These are phyloP conservation scores for Didymella segeticola DNA, from an alignment of 2,329 filamentous ascomycete genomes.

Conservation along the genomic window DNA sequence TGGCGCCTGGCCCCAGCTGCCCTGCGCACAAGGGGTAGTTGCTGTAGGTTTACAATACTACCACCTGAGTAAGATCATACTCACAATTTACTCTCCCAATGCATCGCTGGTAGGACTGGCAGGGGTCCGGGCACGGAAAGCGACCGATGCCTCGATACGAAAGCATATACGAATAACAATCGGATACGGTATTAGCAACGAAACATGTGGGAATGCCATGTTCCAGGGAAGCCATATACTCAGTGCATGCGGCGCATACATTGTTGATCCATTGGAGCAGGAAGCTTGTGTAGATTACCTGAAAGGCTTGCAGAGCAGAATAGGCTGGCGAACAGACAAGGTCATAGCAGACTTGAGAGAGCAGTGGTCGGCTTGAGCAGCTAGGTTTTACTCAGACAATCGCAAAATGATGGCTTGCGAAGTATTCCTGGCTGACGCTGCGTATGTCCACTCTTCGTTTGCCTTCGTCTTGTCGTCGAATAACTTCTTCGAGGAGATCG, in stretches of 20 bases:
- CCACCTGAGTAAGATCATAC: slow-evolving; percentile 41
- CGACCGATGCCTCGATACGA: slow-evolving; percentile 34
- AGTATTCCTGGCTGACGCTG: slow-evolving; percentile 53
- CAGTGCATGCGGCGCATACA: slow-evolving; percentile 39
- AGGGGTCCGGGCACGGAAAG: slow-evolving; percentile 33
- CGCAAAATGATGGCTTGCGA: slow-evolving; percentile 60
- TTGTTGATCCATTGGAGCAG: slow-evolving; percentile 34
- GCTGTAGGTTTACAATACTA: slow-evolving; percentile 41
- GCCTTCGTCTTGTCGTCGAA: slow-evolving; percentile 46
- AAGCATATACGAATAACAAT: slow-evolving; percentile 40
- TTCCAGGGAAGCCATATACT: slow-evolving; percentile 42
- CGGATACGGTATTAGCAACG: slow-evolving; percentile 38
- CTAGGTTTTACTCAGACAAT: slow-evolving; percentile 52
- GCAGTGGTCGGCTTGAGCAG: slow-evolving; percentile 27
- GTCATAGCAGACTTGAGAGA: slow-evolving; percentile 32
- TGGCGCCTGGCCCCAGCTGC: slow-evolving; percentile 33
- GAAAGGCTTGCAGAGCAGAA: slow-evolving; percentile 26
- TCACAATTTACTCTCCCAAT: slow-evolving; percentile 39
- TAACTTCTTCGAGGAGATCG: slow-evolving; percentile 51
- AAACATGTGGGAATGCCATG: slow-evolving; percentile 38
- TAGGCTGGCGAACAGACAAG: slow-evolving; percentile 39
- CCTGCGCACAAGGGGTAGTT: slow-evolving; percentile 32
- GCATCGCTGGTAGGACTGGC: slow-evolving; percentile 36
- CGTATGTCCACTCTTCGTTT: slow-evolving; percentile 49
- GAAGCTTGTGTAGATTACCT: slow-evolving; percentile 39